Evolutionary conservation across 176 grass and related monocot species (phyloP).

Genomic region (Elaeis guineensis): DNA sequence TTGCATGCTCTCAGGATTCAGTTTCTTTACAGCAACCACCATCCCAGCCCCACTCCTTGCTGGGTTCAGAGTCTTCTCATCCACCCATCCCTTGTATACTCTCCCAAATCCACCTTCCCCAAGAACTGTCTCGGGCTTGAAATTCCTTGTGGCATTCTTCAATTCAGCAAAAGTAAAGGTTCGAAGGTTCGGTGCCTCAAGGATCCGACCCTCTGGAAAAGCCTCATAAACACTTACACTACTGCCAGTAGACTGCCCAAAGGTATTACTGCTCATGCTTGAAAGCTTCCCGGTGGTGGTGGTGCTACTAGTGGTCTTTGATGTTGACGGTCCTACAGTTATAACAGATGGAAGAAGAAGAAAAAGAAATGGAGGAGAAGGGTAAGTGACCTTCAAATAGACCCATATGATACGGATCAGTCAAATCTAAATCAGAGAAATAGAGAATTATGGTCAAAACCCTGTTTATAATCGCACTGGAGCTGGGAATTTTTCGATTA

Average conservation of each 20-base stretch:
- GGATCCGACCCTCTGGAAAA: slow-evolving; percentile 10
- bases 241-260: slow-evolving; percentile 3
- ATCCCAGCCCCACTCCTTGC: slow-evolving; percentile 3
- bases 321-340: background rate
- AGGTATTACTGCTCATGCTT: slow-evolving; percentile 1
- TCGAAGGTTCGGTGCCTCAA: slow-evolving; percentile 14
- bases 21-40: slow-evolving; percentile 14
- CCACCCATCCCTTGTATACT: slow-evolving; percentile 22
- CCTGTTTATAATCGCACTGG: no score
- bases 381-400: no score
- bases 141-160: slow-evolving; percentile 14
- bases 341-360: background rate
- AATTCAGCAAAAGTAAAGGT: slow-evolving; percentile 17
- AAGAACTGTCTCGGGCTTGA: slow-evolving; percentile 11
- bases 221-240: background rate
- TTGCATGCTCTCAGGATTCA: slow-evolving; percentile 21
- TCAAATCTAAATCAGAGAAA: no score
- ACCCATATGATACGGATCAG: background rate
- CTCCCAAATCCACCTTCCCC: slow-evolving; percentile 20
- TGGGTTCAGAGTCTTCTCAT: slow-evolving; percentile 22
- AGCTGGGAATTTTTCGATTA: no score
- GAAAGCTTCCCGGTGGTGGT: slow-evolving; percentile 8
- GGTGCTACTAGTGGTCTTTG: slow-evolving; percentile 1
- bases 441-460: no score
- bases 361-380: no score